phyloP scores from a whole-genome alignment of 1,284 basidiomycete genomes.

The Pyrrhoderma lamaoense region DNA sequence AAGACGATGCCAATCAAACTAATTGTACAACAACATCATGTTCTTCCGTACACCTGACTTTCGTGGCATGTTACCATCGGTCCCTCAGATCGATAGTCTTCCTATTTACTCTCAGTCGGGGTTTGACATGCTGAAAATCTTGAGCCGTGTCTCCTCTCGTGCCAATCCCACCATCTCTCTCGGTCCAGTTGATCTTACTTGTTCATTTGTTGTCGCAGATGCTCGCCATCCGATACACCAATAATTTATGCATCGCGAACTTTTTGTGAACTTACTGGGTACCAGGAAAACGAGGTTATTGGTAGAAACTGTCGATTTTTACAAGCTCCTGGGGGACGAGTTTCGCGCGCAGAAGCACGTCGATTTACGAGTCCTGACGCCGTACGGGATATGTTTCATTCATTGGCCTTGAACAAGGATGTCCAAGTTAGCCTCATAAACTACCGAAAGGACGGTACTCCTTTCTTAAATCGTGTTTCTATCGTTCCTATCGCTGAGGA shows the following conservation, averaged over 20 bases:
- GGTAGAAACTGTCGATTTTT: constrained; percentile 88
- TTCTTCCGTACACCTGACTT: no score
- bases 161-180: constrained; percentile 72
- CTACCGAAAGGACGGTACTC: constrained; percentile 77
- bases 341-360: constrained; percentile 59
- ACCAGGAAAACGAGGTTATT: constrained; percentile 70
- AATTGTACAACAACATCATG: no score
- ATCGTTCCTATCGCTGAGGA: constrained; percentile 69
- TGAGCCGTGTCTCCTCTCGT: constrained; percentile 70
- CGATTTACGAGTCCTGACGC: constrained; percentile 63
- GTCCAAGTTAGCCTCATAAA: constrained; percentile 86
- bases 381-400: constrained; percentile 61
- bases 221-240: constrained; percentile 70
- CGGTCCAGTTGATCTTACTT: constrained; percentile 88
- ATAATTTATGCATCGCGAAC: constrained; percentile 83
- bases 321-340: constrained; percentile 65
- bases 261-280: constrained; percentile 81
- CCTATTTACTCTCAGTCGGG: constrained; percentile 82
- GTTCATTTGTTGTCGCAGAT: constrained; percentile 86
- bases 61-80: no score
- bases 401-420: constrained; percentile 69
- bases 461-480: constrained; percentile 83
- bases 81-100: constrained; percentile 22
- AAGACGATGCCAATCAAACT: neutral
- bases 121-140: constrained; percentile 81